These are phyloP conservation scores for Clarireedia hainanense DNA, from an alignment of 2,329 filamentous ascomycete species.

Conservation along the genomic window DNA sequence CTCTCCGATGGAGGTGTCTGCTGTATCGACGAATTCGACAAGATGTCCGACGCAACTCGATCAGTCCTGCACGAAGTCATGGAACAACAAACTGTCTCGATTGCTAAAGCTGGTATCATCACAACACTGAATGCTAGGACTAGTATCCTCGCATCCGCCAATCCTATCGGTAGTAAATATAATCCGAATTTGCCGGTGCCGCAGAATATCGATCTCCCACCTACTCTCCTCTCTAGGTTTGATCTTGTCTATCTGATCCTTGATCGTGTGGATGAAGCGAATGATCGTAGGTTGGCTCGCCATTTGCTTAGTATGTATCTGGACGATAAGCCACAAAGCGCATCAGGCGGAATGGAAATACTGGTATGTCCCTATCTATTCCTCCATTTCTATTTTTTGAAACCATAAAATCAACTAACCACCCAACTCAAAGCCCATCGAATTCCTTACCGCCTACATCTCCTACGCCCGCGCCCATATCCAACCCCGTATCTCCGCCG, in stretches of 20 bases:
- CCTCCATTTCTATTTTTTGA: neutral
- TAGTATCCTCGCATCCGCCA: conserved; percentile 91
- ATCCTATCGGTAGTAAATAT: conserved; percentile 96
- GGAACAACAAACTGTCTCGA: conserved; percentile 74
- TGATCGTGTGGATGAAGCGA: conserved; percentile 85
- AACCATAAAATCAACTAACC: neutral
- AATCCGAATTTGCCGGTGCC: conserved; percentile 93
- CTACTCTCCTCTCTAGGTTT: conserved; percentile 90
- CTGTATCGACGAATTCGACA: conserved; percentile 75
- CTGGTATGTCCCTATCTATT: conserved; percentile 49
- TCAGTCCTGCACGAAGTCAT: conserved; percentile 74
- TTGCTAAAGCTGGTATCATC: conserved; percentile 72
- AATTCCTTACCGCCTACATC: conserved; percentile 94
- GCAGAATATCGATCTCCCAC: conserved; percentile 95
- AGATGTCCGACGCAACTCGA: conserved; percentile 68
- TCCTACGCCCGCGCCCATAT: conserved; percentile 86
- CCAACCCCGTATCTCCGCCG: conserved; percentile 72
- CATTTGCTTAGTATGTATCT: conserved; percentile 95
- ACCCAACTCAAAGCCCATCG: conserved; percentile 56
- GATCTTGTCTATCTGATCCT: conserved; percentile 95
- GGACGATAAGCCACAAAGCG: conserved; percentile 87
- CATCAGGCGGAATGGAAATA: conserved; percentile 64
- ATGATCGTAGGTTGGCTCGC: conserved; percentile 79
- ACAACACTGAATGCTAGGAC: conserved; percentile 91
- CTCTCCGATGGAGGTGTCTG: conserved; percentile 69